Percentiles rank a stretch among this genome's conserved stretches.
phyloP scores from a whole-genome alignment of 225 moss, liverwort and hornwort species.

The Pleurozium schreberi region DNA sequence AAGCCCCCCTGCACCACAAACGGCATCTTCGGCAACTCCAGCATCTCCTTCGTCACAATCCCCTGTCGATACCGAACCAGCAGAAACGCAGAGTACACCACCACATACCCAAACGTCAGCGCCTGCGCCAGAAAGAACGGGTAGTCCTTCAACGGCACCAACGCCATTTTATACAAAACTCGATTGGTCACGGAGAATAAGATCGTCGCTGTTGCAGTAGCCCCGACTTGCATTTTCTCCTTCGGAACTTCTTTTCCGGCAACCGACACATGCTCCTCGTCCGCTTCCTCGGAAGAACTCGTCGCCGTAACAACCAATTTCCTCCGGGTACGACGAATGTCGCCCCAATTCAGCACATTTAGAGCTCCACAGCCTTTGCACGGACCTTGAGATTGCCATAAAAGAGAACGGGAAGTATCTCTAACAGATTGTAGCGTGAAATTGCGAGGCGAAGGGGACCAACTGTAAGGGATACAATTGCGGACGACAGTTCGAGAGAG shows the following conservation, averaged over 20 bases:
- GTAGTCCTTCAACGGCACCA: not conserved
- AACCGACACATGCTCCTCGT: not conserved
- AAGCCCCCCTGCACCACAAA: not conserved
- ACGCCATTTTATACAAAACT: conserved; percentile 13
- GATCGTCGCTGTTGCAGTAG: not conserved
- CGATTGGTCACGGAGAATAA: conserved; percentile 8
- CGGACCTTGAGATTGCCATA: not conserved
- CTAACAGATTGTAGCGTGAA: not conserved
- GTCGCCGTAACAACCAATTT: not conserved
- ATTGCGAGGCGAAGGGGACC: not conserved
- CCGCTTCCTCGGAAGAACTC: not conserved
- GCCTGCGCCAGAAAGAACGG: conserved; percentile 14
- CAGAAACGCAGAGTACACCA: not conserved
- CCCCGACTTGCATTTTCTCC: not conserved
- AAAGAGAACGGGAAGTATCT: not conserved
- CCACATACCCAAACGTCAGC: not conserved
- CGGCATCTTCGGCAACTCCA: conserved; percentile 14
- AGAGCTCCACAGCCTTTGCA: not conserved
- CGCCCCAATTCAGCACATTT: not conserved
- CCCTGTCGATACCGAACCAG: not conserved
- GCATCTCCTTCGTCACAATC: conserved; percentile 8
- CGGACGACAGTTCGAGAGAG: not conserved
- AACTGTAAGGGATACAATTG: not conserved
- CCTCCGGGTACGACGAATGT: not conserved
- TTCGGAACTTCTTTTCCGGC: not conserved